Percentiles rank a stretch among this genome's conserved stretches.
Evolutionary conservation across 768 basidiomycete species (phyloP).

Genomic region (Lactarius hatsudake): DNA sequence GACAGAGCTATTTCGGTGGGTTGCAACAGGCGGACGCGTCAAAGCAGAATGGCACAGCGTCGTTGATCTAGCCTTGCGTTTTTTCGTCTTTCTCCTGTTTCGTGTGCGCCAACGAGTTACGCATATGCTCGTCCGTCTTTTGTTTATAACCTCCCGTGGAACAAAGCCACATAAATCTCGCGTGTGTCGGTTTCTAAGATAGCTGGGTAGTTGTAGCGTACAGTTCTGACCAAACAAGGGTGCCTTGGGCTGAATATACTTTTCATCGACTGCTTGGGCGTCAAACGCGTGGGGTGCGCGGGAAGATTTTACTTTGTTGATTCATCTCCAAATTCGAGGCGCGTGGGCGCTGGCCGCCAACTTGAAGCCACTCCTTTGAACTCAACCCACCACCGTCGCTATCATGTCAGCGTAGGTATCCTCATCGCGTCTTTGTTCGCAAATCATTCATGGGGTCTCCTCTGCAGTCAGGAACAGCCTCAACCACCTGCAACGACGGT

Average conservation of each 20-base stretch:
- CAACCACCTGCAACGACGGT: conserved; percentile 36
- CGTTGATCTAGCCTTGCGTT: conserved; percentile 44
- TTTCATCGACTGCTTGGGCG: not conserved
- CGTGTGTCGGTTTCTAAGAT: not conserved
- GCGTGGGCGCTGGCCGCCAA: not conserved
- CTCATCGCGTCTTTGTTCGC: not conserved
- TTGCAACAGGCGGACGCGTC: conserved; percentile 27
- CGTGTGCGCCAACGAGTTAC: not conserved
- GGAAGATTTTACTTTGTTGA: conserved; percentile 11
- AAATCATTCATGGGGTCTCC: not conserved
- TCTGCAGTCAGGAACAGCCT: conserved; percentile 5
- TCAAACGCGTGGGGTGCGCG: not conserved
- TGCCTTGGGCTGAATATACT: not conserved
- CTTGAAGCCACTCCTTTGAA: not conserved
- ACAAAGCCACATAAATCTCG: not conserved
- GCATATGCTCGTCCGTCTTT: not conserved
- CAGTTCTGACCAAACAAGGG: not conserved
- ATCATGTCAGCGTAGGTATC: conserved; percentile 20
- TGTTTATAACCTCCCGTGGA: not conserved
- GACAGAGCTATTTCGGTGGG: conserved; percentile 25
- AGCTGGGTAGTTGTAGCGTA: not conserved
- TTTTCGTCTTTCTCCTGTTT: not conserved
- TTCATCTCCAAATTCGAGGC: not conserved
- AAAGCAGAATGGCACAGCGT: conserved; percentile 42
- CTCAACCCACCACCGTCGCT: not conserved